Base-by-base conservation (phyloP, 352 stramenopile genomes). In the Peronosclerospora sorghi region DNA sequence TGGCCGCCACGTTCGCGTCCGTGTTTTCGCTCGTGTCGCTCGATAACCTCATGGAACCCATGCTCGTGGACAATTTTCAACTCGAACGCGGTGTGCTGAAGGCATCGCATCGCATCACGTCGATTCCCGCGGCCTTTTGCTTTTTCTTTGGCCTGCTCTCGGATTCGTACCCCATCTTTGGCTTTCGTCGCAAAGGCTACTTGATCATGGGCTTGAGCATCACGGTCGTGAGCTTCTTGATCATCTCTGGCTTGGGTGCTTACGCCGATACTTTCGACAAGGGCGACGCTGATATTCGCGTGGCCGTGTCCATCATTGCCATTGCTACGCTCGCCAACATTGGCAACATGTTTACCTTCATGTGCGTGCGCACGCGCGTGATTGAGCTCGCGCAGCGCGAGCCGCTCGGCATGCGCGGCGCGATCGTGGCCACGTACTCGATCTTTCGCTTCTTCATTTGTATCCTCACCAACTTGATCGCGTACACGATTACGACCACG, bases 111-210 rank as follows among this genome's bases (percentile, higher is more conserved):
- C 57, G 60, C 9, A 19, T 73, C 9, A 56, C 79, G 0, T 48
- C 73, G 18, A 53, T 95, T 8, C 80, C 80, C 7, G 70, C 76
- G 51, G 62, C 56, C 0, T 65, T 84, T 34, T 87, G 83, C 54
- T 76, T 95, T 19, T 47, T 93, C n/a, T 65, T 92, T 32, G 86
- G 80, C 10, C 54, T 92, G 21, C 21, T 93, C 8, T 76, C 62
- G 8, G 83, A 93, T 50, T 86, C 58, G 38, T 76, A 82, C 39
- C 83, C 83, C 10, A 82, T 95, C 42, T 54, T 66, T 34, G 76
- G 81, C 4, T 73, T 75, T 29, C 79, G 74, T n/a, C 64, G 80
- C n/a, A 90, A 89, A 56, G 60, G 70, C 14, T 95, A 95, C 59
- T 76, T 88, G 56, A 50, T 85, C 4, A 41, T 84, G 6, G 78